Conservation (phyloP, 345 rosid genomes). For the Hirschfeldia incana region DNA sequence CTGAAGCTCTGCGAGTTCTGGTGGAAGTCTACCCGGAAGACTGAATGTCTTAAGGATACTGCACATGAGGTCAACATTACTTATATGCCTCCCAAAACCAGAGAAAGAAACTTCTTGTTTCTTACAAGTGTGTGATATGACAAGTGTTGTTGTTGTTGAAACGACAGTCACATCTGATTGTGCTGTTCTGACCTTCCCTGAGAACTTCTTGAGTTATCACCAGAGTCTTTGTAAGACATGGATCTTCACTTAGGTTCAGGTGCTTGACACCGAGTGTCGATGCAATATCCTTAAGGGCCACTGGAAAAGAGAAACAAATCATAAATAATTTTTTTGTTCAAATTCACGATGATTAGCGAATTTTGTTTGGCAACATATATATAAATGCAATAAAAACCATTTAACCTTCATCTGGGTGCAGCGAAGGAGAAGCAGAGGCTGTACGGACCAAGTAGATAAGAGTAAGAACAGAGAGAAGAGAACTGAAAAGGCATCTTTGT, state of each 20-base stretch:
- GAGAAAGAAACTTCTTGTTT: background rate
- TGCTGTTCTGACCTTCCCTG: slow-evolving; percentile 34
- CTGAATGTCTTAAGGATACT: slow-evolving; percentile 51
- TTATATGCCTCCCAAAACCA: background rate
- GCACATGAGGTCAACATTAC: slow-evolving; percentile 18
- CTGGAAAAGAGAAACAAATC: slow-evolving; percentile 16
- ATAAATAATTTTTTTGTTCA: background rate
- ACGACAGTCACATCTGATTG: slow-evolving; percentile 34
- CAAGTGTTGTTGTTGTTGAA: slow-evolving; percentile 39
- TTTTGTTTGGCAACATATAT: background rate
- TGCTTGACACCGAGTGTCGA: slow-evolving; percentile 33
- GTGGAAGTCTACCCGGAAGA: slow-evolving; percentile 73
- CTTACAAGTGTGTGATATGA: slow-evolving; percentile 39
- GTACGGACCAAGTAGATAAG: slow-evolving; percentile 21
- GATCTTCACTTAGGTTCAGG: slow-evolving; percentile 37
- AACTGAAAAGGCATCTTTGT: background rate
- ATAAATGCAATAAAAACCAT: slow-evolving; percentile 22
- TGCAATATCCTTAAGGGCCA: slow-evolving; percentile 34
- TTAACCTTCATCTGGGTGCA: slow-evolving; percentile 38
- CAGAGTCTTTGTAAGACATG: slow-evolving; percentile 37
- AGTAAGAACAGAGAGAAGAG: slow-evolving; percentile 7
- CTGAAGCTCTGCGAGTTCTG: slow-evolving; percentile 56
- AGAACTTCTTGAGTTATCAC: slow-evolving; percentile 29
- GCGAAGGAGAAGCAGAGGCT: slow-evolving; percentile 29
- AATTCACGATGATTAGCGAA: background rate